phyloP scores from a whole-genome alignment of 148 eudicot genomes.

The Drosera capensis region DNA sequence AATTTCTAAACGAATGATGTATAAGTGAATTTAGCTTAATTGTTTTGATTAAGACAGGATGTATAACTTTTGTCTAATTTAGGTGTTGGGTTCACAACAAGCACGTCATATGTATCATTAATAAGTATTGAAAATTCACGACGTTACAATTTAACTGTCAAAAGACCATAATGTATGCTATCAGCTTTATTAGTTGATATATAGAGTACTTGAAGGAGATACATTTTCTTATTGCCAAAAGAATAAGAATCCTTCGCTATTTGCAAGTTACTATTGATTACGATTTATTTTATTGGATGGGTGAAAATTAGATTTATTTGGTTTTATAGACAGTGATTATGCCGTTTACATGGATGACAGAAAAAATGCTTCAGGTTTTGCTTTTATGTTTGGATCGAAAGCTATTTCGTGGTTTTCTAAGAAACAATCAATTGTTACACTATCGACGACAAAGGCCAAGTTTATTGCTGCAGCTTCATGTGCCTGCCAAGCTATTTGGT shows the following conservation, averaged over 20 bases:
- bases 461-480: not conserved
- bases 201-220: conserved; percentile 1
- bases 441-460: not conserved
- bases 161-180: not conserved
- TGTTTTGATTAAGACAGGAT: too few relatives aligned
- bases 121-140: too few relatives aligned
- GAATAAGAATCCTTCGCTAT: conserved; percentile 1
- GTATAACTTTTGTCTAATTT: too few relatives aligned
- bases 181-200: not conserved
- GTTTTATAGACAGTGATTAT: conserved; percentile 1
- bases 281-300: not conserved
- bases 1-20: too few relatives aligned
- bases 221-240: not conserved
- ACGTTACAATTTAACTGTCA: too few relatives aligned
- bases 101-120: too few relatives aligned
- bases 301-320: conserved; percentile 1
- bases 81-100: too few relatives aligned
- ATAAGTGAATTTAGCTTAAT: too few relatives aligned
- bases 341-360: conserved; percentile 3
- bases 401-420: conserved; percentile 3
- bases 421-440: not conserved
- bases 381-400: not conserved
- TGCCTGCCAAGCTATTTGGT: not conserved
- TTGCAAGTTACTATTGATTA: conserved; percentile 1
- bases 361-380: not conserved